Evolutionary conservation across 495 filamentous ascomycete genomes (phyloP).

Genomic region (Articulospora tetracladia): DNA sequence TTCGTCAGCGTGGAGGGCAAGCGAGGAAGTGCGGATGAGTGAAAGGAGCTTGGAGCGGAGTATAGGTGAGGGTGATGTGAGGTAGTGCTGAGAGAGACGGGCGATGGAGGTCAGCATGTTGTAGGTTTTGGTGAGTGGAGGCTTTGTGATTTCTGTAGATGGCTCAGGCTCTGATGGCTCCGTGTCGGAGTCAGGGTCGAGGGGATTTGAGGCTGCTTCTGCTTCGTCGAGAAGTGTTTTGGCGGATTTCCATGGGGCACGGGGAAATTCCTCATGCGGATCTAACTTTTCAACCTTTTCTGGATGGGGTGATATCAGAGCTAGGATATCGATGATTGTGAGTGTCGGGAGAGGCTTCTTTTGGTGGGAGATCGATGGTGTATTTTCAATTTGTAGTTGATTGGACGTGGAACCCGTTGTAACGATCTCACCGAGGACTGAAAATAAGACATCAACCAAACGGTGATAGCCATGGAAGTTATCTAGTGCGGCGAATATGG

Average conservation of each 20-base stretch:
- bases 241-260: conserved; percentile 27
- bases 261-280: conserved; percentile 29
- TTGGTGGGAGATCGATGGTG: conserved; percentile 27
- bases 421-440: conserved; percentile 74
- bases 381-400: conserved; percentile 43
- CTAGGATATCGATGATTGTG: conserved; percentile 28
- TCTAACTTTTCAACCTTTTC: conserved; percentile 28
- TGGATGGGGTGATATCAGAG: conserved; percentile 31
- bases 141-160: conserved; percentile 35
- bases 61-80: conserved; percentile 75
- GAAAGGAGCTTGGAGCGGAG: conserved; percentile 73
- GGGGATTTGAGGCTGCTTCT: background rate
- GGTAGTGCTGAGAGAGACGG: conserved; percentile 72
- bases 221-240: conserved; percentile 26
- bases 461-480: conserved; percentile 89
- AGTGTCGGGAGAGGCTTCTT: conserved; percentile 22
- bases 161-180: conserved; percentile 20
- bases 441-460: conserved; percentile 82
- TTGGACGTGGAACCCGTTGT: conserved; percentile 70
- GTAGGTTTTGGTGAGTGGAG: conserved; percentile 49
- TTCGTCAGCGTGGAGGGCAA: conserved; percentile 67
- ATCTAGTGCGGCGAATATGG: conserved; percentile 86
- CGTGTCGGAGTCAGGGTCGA: conserved; percentile 40
- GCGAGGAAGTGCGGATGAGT: conserved; percentile 65
- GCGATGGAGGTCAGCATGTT: conserved; percentile 64